phyloP scores from a whole-genome alignment of 2,329 filamentous ascomycete species.

The Sphaerostilbella broomeana region DNA sequence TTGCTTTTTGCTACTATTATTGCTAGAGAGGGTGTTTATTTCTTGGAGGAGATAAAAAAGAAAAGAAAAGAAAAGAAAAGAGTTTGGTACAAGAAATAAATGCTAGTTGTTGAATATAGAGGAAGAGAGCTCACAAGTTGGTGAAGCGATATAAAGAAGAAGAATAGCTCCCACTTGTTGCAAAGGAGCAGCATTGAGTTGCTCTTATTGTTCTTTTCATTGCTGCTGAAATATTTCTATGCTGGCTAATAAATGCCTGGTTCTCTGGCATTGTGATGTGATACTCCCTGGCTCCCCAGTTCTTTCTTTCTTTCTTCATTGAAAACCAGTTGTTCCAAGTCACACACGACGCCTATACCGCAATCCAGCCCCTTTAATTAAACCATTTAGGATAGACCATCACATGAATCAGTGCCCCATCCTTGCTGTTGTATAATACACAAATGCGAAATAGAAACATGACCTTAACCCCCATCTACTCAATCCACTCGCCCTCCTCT shows the following conservation, averaged over 20 bases:
- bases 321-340: background rate
- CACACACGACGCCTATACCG: too few relatives aligned
- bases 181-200: too few relatives aligned
- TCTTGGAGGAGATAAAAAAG: background rate
- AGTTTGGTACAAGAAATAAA: background rate
- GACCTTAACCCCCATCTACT: slow-evolving; percentile 5
- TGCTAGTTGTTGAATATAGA: background rate
- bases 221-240: too few relatives aligned
- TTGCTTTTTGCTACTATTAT: slow-evolving; percentile 4
- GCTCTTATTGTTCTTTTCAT: too few relatives aligned
- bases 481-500: slow-evolving; percentile 43
- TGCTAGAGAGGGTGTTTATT: slow-evolving; percentile 12
- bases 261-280: too few relatives aligned
- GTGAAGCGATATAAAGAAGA: too few relatives aligned
- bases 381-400: too few relatives aligned
- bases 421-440: too few relatives aligned
- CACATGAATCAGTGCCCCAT: too few relatives aligned
- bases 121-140: background rate
- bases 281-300: background rate
- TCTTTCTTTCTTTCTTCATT: background rate
- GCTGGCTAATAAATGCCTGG: too few relatives aligned
- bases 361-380: too few relatives aligned
- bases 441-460: background rate
- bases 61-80: background rate
- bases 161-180: too few relatives aligned